Conservation (phyloP, 2,329 filamentous ascomycete genomes). For the Dactylonectria estremocensis region DNA sequence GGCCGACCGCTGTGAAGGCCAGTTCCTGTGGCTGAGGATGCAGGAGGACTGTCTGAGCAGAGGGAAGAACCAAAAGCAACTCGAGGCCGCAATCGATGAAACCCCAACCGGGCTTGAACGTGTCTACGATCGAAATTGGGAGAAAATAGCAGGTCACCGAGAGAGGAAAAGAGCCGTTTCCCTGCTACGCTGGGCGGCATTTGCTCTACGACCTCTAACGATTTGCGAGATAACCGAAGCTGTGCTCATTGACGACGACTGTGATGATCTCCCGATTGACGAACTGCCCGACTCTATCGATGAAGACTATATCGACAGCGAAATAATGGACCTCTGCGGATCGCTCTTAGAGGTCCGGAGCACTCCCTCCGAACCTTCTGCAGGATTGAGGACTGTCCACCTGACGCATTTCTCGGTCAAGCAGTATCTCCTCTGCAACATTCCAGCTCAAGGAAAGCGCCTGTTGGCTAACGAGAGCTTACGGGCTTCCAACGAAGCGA, state of each 20-base stretch:
- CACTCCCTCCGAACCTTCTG: neutral
- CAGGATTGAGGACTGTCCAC: neutral
- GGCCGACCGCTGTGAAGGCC: slow-evolving; percentile 48
- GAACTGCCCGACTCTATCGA: no score
- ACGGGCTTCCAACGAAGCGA: neutral
- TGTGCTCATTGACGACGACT: neutral
- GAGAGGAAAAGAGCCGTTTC: slow-evolving; percentile 34
- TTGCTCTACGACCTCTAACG: slow-evolving; percentile 36
- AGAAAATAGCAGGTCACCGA: slow-evolving; percentile 34
- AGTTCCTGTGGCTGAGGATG: slow-evolving; percentile 54
- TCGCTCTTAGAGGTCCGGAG: no score
- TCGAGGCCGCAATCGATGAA: slow-evolving; percentile 47
- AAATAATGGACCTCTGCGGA: no score
- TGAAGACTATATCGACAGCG: no score
- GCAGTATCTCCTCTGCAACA: slow-evolving; percentile 4
- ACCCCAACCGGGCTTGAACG: slow-evolving; percentile 47
- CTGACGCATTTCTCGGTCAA: slow-evolving; percentile 11
- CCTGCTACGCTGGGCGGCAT: slow-evolving; percentile 51
- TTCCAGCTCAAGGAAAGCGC: neutral
- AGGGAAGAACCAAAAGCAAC: slow-evolving; percentile 47
- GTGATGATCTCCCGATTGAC: neutral
- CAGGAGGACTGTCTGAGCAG: slow-evolving; percentile 44
- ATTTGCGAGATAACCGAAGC: slow-evolving; percentile 14
- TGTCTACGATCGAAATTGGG: slow-evolving; percentile 53
- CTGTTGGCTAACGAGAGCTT: neutral